These are phyloP conservation scores for Alloascoidea africana DNA, from an alignment of 805 yeast genomes.

Conservation along the genomic window DNA sequence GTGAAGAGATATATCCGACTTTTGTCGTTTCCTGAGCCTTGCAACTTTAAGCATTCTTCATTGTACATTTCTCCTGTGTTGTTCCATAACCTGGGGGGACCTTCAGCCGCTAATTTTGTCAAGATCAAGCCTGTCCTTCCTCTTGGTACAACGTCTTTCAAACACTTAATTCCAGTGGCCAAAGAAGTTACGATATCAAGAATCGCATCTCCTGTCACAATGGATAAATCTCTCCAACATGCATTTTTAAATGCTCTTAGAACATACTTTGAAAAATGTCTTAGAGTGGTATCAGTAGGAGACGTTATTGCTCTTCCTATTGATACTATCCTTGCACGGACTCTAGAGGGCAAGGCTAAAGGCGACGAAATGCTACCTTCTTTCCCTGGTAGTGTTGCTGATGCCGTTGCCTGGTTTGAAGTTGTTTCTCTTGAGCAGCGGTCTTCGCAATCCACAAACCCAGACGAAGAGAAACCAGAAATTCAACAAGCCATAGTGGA, in stretches of 20 bases:
- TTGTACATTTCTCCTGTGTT: conserved; percentile 53
- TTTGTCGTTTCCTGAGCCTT: conserved; percentile 54
- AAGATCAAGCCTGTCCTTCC: conserved; percentile 7
- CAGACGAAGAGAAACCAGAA: conserved; percentile 6
- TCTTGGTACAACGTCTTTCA: not conserved
- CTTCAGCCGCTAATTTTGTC: conserved; percentile 11
- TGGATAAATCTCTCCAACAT: conserved; percentile 47
- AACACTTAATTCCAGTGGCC: conserved; percentile 29
- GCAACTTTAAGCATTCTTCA: conserved; percentile 20
- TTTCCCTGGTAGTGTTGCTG: conserved; percentile 47
- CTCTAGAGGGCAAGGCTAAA: conserved; percentile 19
- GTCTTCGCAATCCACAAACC: not conserved
- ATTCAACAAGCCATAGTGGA: conserved; percentile 30
- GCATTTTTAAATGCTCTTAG: conserved; percentile 47
- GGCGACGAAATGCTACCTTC: conserved; percentile 14
- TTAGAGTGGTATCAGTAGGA: conserved; percentile 43
- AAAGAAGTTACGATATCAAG: conserved; percentile 50
- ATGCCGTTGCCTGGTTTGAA: conserved; percentile 76
- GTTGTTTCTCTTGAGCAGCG: conserved; percentile 31
- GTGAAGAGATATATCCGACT: conserved; percentile 24
- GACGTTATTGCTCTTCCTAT: conserved; percentile 69
- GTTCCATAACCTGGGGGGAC: conserved; percentile 29
- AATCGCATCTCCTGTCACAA: conserved; percentile 52
- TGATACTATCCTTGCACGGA: conserved; percentile 49
- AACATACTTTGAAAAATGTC: conserved; percentile 37